These are phyloP conservation scores for Pelargonium nanum DNA, from an alignment of 345 rosid genomes.

Conservation along the genomic window DNA sequence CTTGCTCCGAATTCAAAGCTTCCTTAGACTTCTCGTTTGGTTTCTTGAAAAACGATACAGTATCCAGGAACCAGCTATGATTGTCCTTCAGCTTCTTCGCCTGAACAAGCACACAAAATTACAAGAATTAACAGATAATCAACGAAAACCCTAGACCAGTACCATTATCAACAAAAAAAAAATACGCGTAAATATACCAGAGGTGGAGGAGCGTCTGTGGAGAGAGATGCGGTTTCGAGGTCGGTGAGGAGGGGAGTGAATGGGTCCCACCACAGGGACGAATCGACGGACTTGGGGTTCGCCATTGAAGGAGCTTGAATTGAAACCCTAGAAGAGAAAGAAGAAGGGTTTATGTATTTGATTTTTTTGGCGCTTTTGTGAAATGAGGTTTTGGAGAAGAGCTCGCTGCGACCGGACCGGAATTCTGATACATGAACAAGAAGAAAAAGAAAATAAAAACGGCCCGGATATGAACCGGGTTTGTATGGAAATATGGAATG, in stretches of 20 bases:
- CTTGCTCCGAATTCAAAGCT: slow-evolving; percentile 47
- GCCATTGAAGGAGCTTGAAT: slow-evolving; percentile 31
- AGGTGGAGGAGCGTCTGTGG: slow-evolving; percentile 43
- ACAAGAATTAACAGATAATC: neutral
- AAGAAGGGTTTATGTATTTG: neutral
- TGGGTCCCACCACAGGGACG: slow-evolving; percentile 78
- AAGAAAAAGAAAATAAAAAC: no score
- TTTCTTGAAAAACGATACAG: slow-evolving; percentile 43
- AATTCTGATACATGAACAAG: no score
- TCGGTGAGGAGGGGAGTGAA: slow-evolving; percentile 54
- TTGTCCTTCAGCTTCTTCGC: slow-evolving; percentile 60
- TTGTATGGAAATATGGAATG: no score
- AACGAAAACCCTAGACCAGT: neutral
- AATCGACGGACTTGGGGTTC: slow-evolving; percentile 42
- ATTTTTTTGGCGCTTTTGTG: slow-evolving; percentile 9
- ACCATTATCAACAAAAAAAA: neutral
- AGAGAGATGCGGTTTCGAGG: slow-evolving; percentile 49
- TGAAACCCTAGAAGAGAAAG: slow-evolving; percentile 32
- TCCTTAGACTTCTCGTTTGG: slow-evolving; percentile 61
- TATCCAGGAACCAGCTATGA: slow-evolving; percentile 58
- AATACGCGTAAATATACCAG: slow-evolving; percentile 26
- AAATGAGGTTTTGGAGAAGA: neutral
- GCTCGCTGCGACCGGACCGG: no score
- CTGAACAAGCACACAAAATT: slow-evolving; percentile 23
- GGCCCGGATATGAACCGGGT: no score